A percentile compares a stretch with the other conserved stretches of the same genome.
Evolutionary conservation across 2,329 filamentous ascomycete genomes (phyloP).

Genomic region (Aspergillus sergii): DNA sequence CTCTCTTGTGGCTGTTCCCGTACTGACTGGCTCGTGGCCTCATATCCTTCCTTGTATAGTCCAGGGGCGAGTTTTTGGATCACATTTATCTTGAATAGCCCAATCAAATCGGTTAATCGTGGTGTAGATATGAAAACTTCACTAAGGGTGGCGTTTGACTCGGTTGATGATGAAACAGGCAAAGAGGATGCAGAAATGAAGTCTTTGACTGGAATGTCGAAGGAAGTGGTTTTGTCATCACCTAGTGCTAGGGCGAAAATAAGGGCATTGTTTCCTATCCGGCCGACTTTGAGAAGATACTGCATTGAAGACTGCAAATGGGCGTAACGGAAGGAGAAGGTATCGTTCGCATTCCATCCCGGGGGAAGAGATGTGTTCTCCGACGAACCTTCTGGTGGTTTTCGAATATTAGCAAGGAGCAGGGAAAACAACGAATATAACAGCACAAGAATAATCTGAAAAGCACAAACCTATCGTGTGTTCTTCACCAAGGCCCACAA

Average conservation of each 20-base stretch:
- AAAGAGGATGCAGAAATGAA: constrained; percentile 68
- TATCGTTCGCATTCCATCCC: constrained; percentile 77
- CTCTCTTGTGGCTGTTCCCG: constrained; percentile 47
- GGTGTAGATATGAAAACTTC: constrained; percentile 73
- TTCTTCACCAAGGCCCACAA: constrained; percentile 84
- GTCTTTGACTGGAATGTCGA: constrained; percentile 75
- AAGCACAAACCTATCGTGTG: constrained; percentile 63
- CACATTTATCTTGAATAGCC: constrained; percentile 73
- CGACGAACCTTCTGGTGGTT: constrained; percentile 29
- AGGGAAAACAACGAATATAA: neutral
- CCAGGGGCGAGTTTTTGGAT: constrained; percentile 82
- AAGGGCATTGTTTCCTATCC: constrained; percentile 81
- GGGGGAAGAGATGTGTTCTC: constrained; percentile 59
- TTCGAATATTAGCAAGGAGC: neutral
- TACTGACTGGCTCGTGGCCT: constrained; percentile 52
- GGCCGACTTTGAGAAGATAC: constrained; percentile 78
- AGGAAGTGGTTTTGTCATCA: constrained; percentile 77
- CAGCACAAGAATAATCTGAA: no score
- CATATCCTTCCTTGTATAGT: constrained; percentile 76
- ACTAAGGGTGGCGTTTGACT: constrained; percentile 40
- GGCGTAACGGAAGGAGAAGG: constrained; percentile 80
- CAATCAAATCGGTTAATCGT: constrained; percentile 70
- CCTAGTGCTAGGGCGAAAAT: constrained; percentile 77
- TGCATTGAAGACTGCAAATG: constrained; percentile 84
- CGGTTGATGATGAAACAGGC: constrained; percentile 49